A percentile compares a stretch with the other conserved stretches of the same genome.
Evolutionary conservation across 345 rosid genomes (phyloP).

Genomic region (Erodium maritimum): DNA sequence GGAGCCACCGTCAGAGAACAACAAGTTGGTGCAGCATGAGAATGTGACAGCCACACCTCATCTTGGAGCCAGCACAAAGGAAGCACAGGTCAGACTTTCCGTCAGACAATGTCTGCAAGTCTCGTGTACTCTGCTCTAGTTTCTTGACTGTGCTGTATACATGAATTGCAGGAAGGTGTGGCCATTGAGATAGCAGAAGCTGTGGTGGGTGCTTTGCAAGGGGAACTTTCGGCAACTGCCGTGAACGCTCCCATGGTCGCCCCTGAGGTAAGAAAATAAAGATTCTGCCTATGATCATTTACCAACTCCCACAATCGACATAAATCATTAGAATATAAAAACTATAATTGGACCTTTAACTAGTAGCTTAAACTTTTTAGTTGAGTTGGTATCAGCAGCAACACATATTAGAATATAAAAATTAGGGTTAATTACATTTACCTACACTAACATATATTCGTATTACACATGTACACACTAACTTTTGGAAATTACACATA

Average conservation of each 20-base stretch:
- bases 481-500: too few species aligned
- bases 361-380: too few species aligned
- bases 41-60: slow-evolving; percentile 77
- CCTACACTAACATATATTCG: too few species aligned
- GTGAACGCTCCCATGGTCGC: slow-evolving; percentile 85
- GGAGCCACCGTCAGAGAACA: slow-evolving; percentile 56
- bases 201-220: slow-evolving; percentile 62
- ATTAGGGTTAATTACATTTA: too few species aligned
- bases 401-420: too few species aligned
- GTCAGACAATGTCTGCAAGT: background rate
- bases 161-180: slow-evolving; percentile 52
- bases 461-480: too few species aligned
- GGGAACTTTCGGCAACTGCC: slow-evolving; percentile 75
- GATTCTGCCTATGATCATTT: background rate
- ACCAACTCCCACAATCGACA: background rate
- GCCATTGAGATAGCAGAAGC: slow-evolving; percentile 90
- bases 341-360: too few species aligned
- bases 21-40: slow-evolving; percentile 54
- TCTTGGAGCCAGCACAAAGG: slow-evolving; percentile 88
- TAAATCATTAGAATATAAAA: too few species aligned
- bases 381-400: too few species aligned
- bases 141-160: background rate
- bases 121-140: background rate
- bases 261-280: slow-evolving; percentile 27
- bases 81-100: slow-evolving; percentile 49